phyloP scores from a whole-genome alignment of 306 rosid species.

The Glycyrrhiza uralensis region DNA sequence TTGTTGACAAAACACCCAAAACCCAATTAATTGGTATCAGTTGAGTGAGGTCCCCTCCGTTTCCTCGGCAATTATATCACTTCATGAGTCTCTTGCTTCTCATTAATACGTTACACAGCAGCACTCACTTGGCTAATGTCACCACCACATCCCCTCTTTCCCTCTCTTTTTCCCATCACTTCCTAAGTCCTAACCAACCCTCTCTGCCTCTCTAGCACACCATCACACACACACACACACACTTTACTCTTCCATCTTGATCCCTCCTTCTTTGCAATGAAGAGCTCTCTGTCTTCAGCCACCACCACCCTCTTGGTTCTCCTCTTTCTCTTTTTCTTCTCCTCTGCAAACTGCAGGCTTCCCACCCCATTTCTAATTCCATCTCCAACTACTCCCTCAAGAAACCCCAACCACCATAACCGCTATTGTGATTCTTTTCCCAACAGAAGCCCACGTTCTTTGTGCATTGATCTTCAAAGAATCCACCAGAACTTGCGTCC shows the following conservation, averaged over 20 bases:
- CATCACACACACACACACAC: background rate
- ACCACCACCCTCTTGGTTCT: background rate
- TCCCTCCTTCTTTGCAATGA: constrained; percentile 38
- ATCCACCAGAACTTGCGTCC: constrained; percentile 23
- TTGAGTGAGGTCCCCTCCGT: constrained; percentile 22
- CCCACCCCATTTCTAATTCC: background rate
- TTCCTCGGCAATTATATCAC: constrained; percentile 39
- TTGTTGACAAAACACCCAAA: constrained; percentile 26
- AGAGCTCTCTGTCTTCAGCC: constrained; percentile 50
- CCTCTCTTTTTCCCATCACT: background rate
- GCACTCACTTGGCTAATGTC: constrained; percentile 13
- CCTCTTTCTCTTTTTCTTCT: constrained; percentile 28
- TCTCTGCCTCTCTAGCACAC: background rate
- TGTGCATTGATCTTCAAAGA: constrained; percentile 58
- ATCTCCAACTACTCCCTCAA: constrained; percentile 20
- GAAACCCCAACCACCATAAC: constrained; percentile 12
- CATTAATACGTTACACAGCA: constrained; percentile 37
- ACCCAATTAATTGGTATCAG: constrained; percentile 16
- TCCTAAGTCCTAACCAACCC: background rate
- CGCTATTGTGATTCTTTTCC: constrained; percentile 56
- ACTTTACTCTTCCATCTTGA: background rate
- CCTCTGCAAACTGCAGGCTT: constrained; percentile 13
- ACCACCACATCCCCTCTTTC: constrained; percentile 4
- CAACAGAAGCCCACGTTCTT: constrained; percentile 49
- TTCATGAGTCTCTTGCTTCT: constrained; percentile 68